These are phyloP conservation scores for Echinochloa phyllopogon DNA, from an alignment of 176 grass and related monocot genomes.

Conservation along the genomic window DNA sequence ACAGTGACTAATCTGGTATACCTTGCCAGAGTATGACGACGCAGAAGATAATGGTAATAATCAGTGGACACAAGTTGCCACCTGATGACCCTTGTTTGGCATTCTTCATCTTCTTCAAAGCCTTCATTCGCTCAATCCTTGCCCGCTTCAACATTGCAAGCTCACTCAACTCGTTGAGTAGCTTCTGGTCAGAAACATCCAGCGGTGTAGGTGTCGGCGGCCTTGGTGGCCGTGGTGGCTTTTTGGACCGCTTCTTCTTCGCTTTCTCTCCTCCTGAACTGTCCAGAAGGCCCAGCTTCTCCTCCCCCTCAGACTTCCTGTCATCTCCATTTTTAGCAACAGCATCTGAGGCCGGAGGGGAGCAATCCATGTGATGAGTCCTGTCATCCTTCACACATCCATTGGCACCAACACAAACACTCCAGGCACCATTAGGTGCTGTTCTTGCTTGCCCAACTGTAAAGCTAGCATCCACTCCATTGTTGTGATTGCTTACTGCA, in stretches of 20 bases:
- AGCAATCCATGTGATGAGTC: constrained; percentile 43
- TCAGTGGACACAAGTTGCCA: constrained; percentile 63
- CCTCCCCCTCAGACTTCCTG: constrained; percentile 55
- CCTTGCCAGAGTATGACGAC: constrained; percentile 97
- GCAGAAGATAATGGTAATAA: constrained; percentile 93
- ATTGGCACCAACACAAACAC: constrained; percentile 18
- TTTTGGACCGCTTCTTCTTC: constrained; percentile 83
- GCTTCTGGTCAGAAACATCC: constrained; percentile 79
- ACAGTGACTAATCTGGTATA: constrained; percentile 50
- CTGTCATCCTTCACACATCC: constrained; percentile 44
- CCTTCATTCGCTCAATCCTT: constrained; percentile 94
- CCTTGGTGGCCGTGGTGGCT: constrained; percentile 74
- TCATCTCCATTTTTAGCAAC: constrained; percentile 47
- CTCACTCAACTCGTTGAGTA: constrained; percentile 85
- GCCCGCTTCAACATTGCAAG: constrained; percentile 81
- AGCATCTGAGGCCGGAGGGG: constrained; percentile 22
- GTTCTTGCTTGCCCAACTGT: constrained; percentile 31
- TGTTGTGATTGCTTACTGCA: constrained; percentile 39
- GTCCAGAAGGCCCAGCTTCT: constrained; percentile 54
- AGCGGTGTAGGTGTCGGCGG: constrained; percentile 58
- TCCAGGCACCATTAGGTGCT: constrained; percentile 34
- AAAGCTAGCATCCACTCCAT: constrained; percentile 39
- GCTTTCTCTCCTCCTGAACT: constrained; percentile 56
- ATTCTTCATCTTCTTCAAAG: constrained; percentile 90
- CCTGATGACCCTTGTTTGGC: constrained; percentile 59